Evolutionary conservation across 345 rosid species (phyloP).

Genomic region (Mallotus nudiflorus): DNA sequence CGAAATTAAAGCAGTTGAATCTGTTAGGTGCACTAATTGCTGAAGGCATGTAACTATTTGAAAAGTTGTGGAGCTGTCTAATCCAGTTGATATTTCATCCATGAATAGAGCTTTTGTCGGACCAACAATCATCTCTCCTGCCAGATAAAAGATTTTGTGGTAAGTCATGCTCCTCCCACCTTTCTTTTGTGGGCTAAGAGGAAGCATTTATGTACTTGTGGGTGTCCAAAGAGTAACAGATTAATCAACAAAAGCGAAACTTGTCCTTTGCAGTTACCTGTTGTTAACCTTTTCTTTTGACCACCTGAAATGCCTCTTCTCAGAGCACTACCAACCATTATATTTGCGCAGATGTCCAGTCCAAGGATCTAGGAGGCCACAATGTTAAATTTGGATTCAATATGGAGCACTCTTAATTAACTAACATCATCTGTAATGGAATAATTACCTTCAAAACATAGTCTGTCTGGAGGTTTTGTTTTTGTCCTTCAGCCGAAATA

Average conservation of each 20-base stretch:
- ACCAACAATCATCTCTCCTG: constrained; percentile 16
- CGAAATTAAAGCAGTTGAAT: not conserved
- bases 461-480: constrained; percentile 8
- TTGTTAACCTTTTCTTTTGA: constrained; percentile 14
- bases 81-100: constrained; percentile 18
- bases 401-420: not conserved
- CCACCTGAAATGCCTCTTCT: constrained; percentile 19
- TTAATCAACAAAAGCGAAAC: too few species aligned
- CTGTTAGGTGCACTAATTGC: constrained; percentile 11
- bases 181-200: too few species aligned
- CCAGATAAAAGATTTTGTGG: too few species aligned
- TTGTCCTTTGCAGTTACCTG: not conserved
- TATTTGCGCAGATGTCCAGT: not conserved
- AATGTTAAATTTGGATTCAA: not conserved
- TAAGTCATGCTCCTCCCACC: too few species aligned
- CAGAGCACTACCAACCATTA: not conserved
- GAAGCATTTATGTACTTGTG: too few species aligned
- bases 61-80: constrained; percentile 17
- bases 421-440: not conserved
- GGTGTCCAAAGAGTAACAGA: too few species aligned
- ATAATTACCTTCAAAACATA: constrained; percentile 4
- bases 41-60: constrained; percentile 17
- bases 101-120: constrained; percentile 13
- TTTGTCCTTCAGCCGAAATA: constrained; percentile 1
- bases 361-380: constrained; percentile 1